Evolutionary conservation across 73 alveolate genomes (phyloP).

Genomic region (Paramecium sexaurelia): DNA sequence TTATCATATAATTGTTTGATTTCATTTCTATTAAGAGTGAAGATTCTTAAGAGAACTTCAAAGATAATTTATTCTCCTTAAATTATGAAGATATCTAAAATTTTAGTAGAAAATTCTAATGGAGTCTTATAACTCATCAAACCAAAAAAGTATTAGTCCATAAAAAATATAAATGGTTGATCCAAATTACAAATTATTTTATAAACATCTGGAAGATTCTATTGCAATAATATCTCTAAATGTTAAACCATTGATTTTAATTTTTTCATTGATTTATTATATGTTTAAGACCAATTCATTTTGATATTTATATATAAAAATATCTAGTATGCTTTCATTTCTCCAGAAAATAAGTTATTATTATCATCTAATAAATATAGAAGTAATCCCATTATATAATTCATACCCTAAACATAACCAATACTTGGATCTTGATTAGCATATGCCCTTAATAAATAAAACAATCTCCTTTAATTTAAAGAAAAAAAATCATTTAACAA

Average conservation of each 20-base stretch:
- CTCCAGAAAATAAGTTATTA: not conserved
- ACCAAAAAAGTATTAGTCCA: slow-evolving; percentile 22
- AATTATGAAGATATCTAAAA: slow-evolving; percentile 37
- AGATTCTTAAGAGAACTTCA: not conserved
- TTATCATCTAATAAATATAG: slow-evolving; percentile 29
- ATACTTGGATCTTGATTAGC: slow-evolving; percentile 12
- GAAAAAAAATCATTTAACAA: not conserved
- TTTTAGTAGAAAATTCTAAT: slow-evolving; percentile 10
- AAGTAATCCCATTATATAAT: not conserved
- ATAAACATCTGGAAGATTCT: not conserved
- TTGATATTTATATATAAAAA: not conserved
- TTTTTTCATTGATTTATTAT: slow-evolving; percentile 23
- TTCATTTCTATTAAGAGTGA: not conserved
- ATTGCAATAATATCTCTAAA: not conserved
- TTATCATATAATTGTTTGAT: not conserved
- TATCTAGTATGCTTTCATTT: not conserved
- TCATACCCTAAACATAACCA: slow-evolving; percentile 60
- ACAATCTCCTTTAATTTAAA: slow-evolving; percentile 13
- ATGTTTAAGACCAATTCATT: slow-evolving; percentile 34
- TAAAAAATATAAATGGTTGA: slow-evolving; percentile 9
- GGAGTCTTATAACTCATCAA: slow-evolving; percentile 33
- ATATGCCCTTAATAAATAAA: slow-evolving; percentile 40
- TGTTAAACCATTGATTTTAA: slow-evolving; percentile 40
- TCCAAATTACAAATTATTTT: not conserved
- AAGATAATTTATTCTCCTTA: slow-evolving; percentile 35